Base-by-base conservation (phyloP, 2,329 filamentous ascomycete genomes). In the Fusarium fracticaudum region DNA sequence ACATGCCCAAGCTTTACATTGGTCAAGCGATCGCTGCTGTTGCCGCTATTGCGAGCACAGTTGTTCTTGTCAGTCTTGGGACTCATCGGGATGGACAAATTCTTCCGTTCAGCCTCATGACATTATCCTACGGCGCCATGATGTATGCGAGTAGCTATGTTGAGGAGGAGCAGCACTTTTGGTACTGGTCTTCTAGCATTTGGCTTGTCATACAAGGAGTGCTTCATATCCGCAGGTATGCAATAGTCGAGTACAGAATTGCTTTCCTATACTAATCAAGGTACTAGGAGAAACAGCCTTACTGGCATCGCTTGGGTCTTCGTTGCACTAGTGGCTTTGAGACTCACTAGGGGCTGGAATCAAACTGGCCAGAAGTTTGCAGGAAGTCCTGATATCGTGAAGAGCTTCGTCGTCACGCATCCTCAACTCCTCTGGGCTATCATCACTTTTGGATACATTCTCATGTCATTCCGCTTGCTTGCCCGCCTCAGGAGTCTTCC, bases 111-210 rank as follows among this genome's bases (percentile, higher is more conserved):
- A 73, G 84, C 8, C 71, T 87, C 5, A 85, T 91, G 37, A 88
- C 88, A 2, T 54, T 91, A 1, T 82, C 88, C 1, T 98, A 98
- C 79, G 91, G 92, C 4, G 81, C 90, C 43, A 97, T 98, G 91
- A 98, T 98, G 95, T 98, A 98, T 83, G 96, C 95, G 15, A 98
- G 94, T 80, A 98, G 95, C 79, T 99, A 96, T 81, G 94, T 99
- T 5, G 96, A 99, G 82, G 96, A 99, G 83, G 96, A 99, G 81
- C 96, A 99, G 57, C 94, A 98, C 76, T 98, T 98, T 81, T 99
- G 96, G 96, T 98, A 99, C 83, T 98, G 96, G 95, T 84, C 90
- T 3, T 89, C 92, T 1, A 91, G 92, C 0, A 88, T 90, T 12
- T 97, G 93, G 93, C 79, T 93, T 38, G 83, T 86, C 4, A 84